Evolutionary conservation across 331 rosid genomes (phyloP), one percentile per base, ranked within the genome.

Genomic region (Rhamnella rubrinervis): DNA sequence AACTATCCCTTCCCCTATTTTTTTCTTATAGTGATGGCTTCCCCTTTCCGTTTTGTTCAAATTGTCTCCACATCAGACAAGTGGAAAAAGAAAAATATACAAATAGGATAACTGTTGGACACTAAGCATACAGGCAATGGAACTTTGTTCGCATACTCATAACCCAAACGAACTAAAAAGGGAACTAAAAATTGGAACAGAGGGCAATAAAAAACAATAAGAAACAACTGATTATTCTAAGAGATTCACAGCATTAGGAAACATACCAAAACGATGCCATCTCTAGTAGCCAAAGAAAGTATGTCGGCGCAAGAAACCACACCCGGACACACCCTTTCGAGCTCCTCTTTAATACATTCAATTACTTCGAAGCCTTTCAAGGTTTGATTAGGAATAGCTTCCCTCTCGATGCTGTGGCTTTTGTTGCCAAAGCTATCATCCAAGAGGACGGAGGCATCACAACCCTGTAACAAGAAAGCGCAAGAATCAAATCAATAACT

Each of bases 361-460:
- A 93, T 78, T 62, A 65, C 37, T 50, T 85, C 87, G 63, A 93
- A 88, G 20, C 95, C 97, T 81, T 51, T 88, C 85, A 93, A 71
- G 49, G 88, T 81, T 76, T 67, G 80, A 66, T 93, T 90, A 3
- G 97, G 98, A 21, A 87, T 55, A 16, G 97, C 96, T 70, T 78
- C 85, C 80, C 75, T 88, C 85, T 90, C 96, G 53, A 63, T 67
- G 2, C 92, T 68, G 56, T 46, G 63, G 78, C 73, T 86, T 37
- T 23, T 31, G 44, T 79, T 72, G 37, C 80, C 81, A 57, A 73
- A 21, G 78, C 79, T 84, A 25, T 79, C 88, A 73, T 93, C 96
- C 87, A 90, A 84, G 53, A 93, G 88, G 67, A 90, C 67, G 18
- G 98, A 93, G 58, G 97, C 97, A 71, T 93, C 98, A 75, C 92